phyloP scores from a whole-genome alignment of 1,284 basidiomycete genomes.

The Moesziomyces globuligerus region DNA sequence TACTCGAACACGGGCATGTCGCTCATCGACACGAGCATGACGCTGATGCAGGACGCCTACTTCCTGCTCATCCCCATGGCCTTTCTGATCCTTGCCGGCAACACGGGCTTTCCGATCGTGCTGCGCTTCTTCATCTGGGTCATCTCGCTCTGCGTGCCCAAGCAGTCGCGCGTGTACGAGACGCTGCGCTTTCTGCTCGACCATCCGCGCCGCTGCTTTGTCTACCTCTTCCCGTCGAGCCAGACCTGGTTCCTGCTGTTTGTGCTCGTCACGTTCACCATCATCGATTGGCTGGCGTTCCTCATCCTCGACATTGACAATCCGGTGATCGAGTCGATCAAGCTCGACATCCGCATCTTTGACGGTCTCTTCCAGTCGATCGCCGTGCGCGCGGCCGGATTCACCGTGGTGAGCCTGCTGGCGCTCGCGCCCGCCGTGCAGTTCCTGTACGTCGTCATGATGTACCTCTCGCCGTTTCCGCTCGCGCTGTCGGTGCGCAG shows the following conservation, averaged over 20 bases:
- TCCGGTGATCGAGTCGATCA: conserved; percentile 76
- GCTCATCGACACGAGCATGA: conserved; percentile 87
- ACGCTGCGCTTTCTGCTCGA: conserved; percentile 91
- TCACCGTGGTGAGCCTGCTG: conserved; percentile 79
- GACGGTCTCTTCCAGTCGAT: conserved; percentile 68
- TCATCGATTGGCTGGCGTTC: conserved; percentile 87
- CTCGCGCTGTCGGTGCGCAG: conserved; percentile 81
- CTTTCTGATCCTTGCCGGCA: conserved; percentile 85
- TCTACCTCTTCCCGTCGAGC: conserved; percentile 88
- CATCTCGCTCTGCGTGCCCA: conserved; percentile 75
- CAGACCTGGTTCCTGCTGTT: conserved; percentile 92
- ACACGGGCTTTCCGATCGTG: conserved; percentile 76
- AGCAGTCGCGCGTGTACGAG: conserved; percentile 76
- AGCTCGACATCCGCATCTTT: conserved; percentile 71
- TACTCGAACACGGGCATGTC: conserved; percentile 91
- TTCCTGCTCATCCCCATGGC: conserved; percentile 75
- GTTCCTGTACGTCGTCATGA: conserved; percentile 77
- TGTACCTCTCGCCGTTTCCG: conserved; percentile 72
- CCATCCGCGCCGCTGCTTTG: conserved; percentile 92
- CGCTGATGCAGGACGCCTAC: conserved; percentile 87
- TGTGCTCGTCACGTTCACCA: conserved; percentile 75
- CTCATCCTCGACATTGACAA: conserved; percentile 88
- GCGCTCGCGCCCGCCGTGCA: conserved; percentile 83
- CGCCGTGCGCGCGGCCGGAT: conserved; percentile 88
- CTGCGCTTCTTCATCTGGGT: conserved; percentile 73